Conservation (phyloP, 179 eudicot genomes). For the Nepenthes alata region DNA sequence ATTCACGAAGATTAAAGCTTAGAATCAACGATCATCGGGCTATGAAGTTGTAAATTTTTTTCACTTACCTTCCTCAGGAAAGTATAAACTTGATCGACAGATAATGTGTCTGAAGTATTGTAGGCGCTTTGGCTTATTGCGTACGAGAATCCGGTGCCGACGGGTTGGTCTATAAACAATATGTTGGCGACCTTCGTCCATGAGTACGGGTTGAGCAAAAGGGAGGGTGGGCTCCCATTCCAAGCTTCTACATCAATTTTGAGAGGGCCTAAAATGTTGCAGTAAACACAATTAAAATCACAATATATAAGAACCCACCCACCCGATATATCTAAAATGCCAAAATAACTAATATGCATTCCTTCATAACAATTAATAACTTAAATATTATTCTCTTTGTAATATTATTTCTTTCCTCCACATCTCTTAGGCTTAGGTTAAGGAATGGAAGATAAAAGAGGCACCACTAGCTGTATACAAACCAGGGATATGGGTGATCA, state of each 20-base stretch:
- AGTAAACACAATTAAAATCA: not conserved
- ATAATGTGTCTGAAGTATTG: conserved; percentile 9
- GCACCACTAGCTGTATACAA: too few relatives aligned
- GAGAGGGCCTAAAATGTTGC: conserved; percentile 17
- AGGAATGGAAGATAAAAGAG: too few relatives aligned
- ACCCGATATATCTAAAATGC: too few relatives aligned
- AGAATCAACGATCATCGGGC: not conserved
- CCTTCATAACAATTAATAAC: too few relatives aligned
- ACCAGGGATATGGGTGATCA: too few relatives aligned
- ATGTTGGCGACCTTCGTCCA: conserved; percentile 34
- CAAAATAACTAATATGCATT: too few relatives aligned
- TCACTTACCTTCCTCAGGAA: conserved; percentile 17
- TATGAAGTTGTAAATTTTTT: not conserved
- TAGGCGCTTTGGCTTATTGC: conserved; percentile 11
- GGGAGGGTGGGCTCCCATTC: conserved; percentile 12
- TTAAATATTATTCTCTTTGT: too few relatives aligned
- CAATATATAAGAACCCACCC: not conserved
- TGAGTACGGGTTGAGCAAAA: conserved; percentile 18
- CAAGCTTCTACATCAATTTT: conserved; percentile 9
- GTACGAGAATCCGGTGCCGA: conserved; percentile 22
- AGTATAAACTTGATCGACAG: conserved; percentile 3
- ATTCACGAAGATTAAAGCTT: not conserved
- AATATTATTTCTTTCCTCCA: too few relatives aligned
- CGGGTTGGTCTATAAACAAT: conserved; percentile 21
- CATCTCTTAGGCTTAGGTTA: too few relatives aligned